Base-by-base conservation (phyloP, 2,329 filamentous ascomycete genomes). In the Pseudopyricularia javanii region DNA sequence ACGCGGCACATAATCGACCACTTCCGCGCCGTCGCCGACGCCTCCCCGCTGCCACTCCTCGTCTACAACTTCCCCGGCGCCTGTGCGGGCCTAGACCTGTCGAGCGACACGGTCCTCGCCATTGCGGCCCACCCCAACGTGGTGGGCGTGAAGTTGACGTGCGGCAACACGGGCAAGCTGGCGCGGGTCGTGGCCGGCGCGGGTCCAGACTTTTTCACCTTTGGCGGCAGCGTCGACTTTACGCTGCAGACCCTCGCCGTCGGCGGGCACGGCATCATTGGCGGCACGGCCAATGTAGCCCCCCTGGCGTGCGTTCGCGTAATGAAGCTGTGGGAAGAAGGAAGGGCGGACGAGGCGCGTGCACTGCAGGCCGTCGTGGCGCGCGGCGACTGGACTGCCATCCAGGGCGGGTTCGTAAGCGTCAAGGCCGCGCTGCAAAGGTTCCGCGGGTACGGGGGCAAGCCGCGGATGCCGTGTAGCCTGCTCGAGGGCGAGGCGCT, bases 181-280 rank as follows among this genome's bases (percentile, higher is more conserved):
- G 69, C 68, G 2, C 64, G 65, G 64, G 71, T 73, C 59, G 78
- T 63, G 55, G 64, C 78, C 53, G 72, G 74, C 5, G 40, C 55
- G 2, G 28, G 26, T 2, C 45, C 47, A 4, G 51, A 50, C 14
- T 89, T 89, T 71, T 74, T 86, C 63, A 84, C 83, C 55, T 79
- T 85, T 60, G 85, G 83, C 43, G 86, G 86, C 53, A 85, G 80
- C 49, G 83, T 83, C 51, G 85, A 90, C 68, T 88, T 88, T 66
- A 83, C 81, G 12, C 67, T 89, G 12, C 85, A 88, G 64, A 82
- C 82, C 1, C 66, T 88, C 37, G 74, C 85, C 45, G 83, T 80
- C 4, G 86, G 85, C 24, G 85, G 82, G 3, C 79, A 83, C 54
- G 86, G 86, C 33, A 78, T 86, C 60, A 85, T 90, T 56, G 82